A percentile compares a stretch with the other conserved stretches of the same genome.
Evolutionary conservation across 805 yeast species (phyloP).

Genomic region (Brettanomyces anomalus): DNA sequence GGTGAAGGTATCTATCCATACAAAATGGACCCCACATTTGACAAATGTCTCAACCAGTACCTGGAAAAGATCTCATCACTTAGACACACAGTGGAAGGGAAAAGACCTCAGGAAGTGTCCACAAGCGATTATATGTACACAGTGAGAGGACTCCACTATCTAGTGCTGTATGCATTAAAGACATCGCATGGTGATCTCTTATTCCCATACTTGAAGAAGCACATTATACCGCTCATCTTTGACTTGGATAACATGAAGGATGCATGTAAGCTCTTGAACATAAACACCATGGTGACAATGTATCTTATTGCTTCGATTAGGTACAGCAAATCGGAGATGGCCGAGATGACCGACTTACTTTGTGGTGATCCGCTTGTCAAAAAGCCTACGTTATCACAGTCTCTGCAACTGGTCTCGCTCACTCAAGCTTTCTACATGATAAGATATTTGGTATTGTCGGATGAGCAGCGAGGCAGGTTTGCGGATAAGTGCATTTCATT

Average conservation of each 20-base stretch:
- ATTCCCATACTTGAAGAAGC: constrained; percentile 39
- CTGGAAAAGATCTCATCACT: constrained; percentile 34
- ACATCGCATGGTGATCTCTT: constrained; percentile 47
- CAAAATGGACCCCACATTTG: constrained; percentile 24
- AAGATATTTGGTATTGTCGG: constrained; percentile 47
- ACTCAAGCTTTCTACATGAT: constrained; percentile 64
- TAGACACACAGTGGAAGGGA: constrained; percentile 22
- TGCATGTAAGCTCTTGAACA: constrained; percentile 61
- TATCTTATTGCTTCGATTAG: constrained; percentile 39
- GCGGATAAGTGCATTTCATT: constrained; percentile 43
- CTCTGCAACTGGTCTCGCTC: constrained; percentile 56
- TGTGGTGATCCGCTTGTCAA: constrained; percentile 28
- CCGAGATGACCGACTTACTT: constrained; percentile 35
- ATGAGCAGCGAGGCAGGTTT: constrained; percentile 38
- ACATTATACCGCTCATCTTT: constrained; percentile 63
- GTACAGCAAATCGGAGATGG: constrained; percentile 32
- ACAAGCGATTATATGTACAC: constrained; percentile 54
- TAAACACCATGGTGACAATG: constrained; percentile 44
- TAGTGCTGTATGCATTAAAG: constrained; percentile 45
- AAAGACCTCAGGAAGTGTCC: constrained; percentile 46
- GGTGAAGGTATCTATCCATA: constrained; percentile 16
- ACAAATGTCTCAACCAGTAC: constrained; percentile 29
- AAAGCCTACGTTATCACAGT: constrained; percentile 49
- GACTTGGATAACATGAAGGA: constrained; percentile 62
- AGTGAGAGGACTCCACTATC: constrained; percentile 54